Conservation (phyloP, 1,284 basidiomycete genomes). For the Tetrapyrgos nigripes region DNA sequence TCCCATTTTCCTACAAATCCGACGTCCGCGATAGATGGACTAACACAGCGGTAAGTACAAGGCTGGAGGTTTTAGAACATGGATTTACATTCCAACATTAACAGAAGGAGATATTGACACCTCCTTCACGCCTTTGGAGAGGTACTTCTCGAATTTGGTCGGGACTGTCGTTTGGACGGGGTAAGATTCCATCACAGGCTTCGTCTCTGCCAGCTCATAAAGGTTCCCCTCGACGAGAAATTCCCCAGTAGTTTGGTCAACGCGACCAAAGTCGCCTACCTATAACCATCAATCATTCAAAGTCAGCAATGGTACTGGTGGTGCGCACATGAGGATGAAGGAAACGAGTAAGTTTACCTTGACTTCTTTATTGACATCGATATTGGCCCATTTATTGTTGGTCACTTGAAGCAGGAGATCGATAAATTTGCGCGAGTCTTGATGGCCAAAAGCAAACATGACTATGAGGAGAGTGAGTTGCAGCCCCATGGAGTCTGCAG, state of each 20-base stretch:
- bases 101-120: not conserved
- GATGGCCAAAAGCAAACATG: slow-evolving; percentile 43
- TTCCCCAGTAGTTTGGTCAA: slow-evolving; percentile 1
- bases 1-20: slow-evolving; percentile 1
- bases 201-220: not conserved
- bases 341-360: not conserved
- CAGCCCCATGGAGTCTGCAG: too few species aligned
- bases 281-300: too few species aligned
- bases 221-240: slow-evolving; percentile 2
- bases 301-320: not conserved
- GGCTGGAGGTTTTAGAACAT: not conserved
- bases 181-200: not conserved
- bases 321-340: not conserved
- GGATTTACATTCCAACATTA: not conserved
- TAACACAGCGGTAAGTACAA: not conserved
- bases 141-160: not conserved
- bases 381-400: slow-evolving; percentile 11
- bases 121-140: not conserved
- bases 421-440: slow-evolving; percentile 12
- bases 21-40: not conserved
- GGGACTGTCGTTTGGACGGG: not conserved
- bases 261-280: slow-evolving; percentile 5
- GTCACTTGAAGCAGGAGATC: slow-evolving; percentile 6
- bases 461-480: too few species aligned
- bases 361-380: slow-evolving; percentile 7